Conservation (phyloP, 2,329 filamentous ascomycete genomes). For the Aureobasidium zeae region DNA sequence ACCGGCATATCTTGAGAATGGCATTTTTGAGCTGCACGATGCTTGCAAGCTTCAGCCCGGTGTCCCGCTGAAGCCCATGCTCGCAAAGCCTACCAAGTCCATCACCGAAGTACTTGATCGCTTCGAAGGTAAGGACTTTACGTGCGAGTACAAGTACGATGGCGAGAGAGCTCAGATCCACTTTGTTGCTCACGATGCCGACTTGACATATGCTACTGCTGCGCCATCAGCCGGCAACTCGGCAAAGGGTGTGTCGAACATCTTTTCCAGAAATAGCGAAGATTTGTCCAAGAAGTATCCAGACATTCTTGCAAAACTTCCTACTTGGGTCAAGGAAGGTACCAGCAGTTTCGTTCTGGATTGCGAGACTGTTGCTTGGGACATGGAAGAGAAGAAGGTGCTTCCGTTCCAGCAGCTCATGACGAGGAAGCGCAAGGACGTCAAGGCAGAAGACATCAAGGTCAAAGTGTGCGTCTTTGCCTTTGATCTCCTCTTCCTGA, state of each 20-base stretch:
- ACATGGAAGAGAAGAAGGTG: constrained; percentile 88
- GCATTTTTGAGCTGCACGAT: constrained; percentile 71
- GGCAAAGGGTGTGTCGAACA: constrained; percentile 69
- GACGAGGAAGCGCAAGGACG: constrained; percentile 96
- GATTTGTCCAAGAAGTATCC: constrained; percentile 97
- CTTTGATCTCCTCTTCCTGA: constrained; percentile 88
- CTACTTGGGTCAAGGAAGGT: constrained; percentile 78
- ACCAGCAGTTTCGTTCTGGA: constrained; percentile 97
- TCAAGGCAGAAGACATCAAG: constrained; percentile 89
- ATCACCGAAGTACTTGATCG: constrained; percentile 96
- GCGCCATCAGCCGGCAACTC: constrained; percentile 55
- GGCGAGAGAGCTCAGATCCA: constrained; percentile 98
- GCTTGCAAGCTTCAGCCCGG: constrained; percentile 87
- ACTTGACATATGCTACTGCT: constrained; percentile 54
- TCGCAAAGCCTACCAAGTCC: constrained; percentile 95
- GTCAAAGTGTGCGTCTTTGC: constrained; percentile 96
- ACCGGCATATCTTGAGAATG: constrained; percentile 76
- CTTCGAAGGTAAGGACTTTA: constrained; percentile 91
- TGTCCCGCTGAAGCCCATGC: constrained; percentile 93
- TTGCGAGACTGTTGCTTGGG: constrained; percentile 96
- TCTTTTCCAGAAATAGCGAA: constrained; percentile 96
- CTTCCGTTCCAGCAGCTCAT: constrained; percentile 95
- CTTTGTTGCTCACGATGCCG: constrained; percentile 76
- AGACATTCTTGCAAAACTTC: constrained; percentile 80
- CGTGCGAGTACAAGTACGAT: constrained; percentile 98